Percentiles rank a stretch among this genome's conserved stretches.
These are phyloP conservation scores for Orobanche coerulescens DNA, from an alignment of 257 asterid genomes.

Conservation along the genomic window DNA sequence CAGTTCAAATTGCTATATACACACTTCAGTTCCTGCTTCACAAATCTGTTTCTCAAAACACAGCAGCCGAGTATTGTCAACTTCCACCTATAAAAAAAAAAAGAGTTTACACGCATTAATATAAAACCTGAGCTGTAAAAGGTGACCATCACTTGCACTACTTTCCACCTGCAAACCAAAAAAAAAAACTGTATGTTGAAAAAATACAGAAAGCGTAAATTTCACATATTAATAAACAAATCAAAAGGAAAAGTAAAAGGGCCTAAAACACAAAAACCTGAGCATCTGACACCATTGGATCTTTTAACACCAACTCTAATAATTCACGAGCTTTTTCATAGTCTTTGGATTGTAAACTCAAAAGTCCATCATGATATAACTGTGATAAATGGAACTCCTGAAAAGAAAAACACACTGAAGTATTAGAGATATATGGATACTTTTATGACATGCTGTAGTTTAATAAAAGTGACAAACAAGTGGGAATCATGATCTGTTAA, in stretches of 20 bases:
- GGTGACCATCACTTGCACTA: slow-evolving; percentile 76
- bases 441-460: not conserved
- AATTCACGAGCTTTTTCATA: slow-evolving; percentile 77
- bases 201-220: slow-evolving; percentile 7
- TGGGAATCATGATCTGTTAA: not conserved
- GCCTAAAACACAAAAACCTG: slow-evolving; percentile 43
- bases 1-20: not conserved
- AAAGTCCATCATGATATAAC: slow-evolving; percentile 83
- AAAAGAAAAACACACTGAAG: slow-evolving; percentile 15
- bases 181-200: slow-evolving; percentile 13
- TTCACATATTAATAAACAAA: slow-evolving; percentile 10
- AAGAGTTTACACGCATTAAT: slow-evolving; percentile 12
- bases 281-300: slow-evolving; percentile 69
- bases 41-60: not conserved
- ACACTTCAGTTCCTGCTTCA: not conserved
- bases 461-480: slow-evolving; percentile 5
- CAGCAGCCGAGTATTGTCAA: slow-evolving; percentile 2
- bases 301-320: slow-evolving; percentile 72
- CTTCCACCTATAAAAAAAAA: slow-evolving; percentile 13
- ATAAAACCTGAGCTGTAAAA: slow-evolving; percentile 87
- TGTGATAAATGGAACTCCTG: slow-evolving; percentile 93
- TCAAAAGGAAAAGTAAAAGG: slow-evolving; percentile 13
- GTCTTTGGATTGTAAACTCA: slow-evolving; percentile 76
- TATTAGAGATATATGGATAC: not conserved
- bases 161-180: slow-evolving; percentile 57